Percentiles rank a stretch among this genome's conserved stretches.
Evolutionary conservation across 305 asterid genomes (phyloP).

Genomic region (Plantago coronopus): DNA sequence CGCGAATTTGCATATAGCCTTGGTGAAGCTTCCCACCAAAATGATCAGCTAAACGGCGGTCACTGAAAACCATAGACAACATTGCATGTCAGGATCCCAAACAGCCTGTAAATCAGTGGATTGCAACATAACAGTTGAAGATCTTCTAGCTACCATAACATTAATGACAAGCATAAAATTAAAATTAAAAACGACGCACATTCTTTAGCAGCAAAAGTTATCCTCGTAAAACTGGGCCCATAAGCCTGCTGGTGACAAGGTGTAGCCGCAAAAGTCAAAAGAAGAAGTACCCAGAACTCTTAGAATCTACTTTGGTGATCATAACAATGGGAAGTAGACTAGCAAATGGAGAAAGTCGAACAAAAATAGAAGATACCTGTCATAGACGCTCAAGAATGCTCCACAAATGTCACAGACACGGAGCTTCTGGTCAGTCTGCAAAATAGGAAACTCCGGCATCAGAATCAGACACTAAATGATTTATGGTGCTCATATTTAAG

Average conservation of each 20-base stretch:
- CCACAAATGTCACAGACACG: slow-evolving; percentile 94
- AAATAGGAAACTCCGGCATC: slow-evolving; percentile 17
- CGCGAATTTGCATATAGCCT: slow-evolving; percentile 87
- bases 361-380: slow-evolving; percentile 51
- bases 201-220: slow-evolving; percentile 93
- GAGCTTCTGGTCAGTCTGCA: slow-evolving; percentile 90
- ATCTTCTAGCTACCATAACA: slow-evolving; percentile 51
- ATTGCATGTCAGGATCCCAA: slow-evolving; percentile 24
- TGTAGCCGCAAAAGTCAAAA: slow-evolving; percentile 75
- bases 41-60: slow-evolving; percentile 92
- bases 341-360: slow-evolving; percentile 6
- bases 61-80: slow-evolving; percentile 49
- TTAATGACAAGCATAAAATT: slow-evolving; percentile 43
- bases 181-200: slow-evolving; percentile 90
- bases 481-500: slow-evolving; percentile 6
- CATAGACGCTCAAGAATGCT: slow-evolving; percentile 90
- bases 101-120: slow-evolving; percentile 11
- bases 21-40: slow-evolving; percentile 91
- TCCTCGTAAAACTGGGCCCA: slow-evolving; percentile 99
- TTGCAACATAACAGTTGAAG: slow-evolving; percentile 26
- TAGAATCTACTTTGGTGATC: slow-evolving; percentile 42
- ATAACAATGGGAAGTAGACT: slow-evolving; percentile 29
- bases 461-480: slow-evolving; percentile 15
- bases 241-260: slow-evolving; percentile 97
- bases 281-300: slow-evolving; percentile 48